Percentiles rank a stretch among this genome's conserved stretches.
Conservation (phyloP, 1,284 basidiomycete species). For the Cronartium quercuum region DNA sequence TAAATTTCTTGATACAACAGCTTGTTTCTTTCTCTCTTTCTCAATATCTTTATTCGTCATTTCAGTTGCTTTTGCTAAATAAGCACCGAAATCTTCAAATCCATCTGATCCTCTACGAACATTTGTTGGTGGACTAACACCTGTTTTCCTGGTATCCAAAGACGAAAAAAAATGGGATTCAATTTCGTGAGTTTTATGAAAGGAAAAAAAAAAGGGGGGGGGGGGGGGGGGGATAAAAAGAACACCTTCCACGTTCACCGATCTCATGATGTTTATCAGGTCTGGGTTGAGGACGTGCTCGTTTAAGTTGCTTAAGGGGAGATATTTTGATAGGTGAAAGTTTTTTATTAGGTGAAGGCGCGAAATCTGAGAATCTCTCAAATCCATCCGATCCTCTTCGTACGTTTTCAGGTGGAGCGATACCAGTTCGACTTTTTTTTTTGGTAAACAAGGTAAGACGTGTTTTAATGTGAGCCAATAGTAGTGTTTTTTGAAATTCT, state of each 20-base stretch:
- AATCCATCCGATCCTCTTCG: conserved; percentile 32
- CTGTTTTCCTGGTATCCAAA: conserved; percentile 18
- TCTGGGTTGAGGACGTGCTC: conserved; percentile 7
- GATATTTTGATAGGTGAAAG: background rate
- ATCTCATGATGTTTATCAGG: conserved; percentile 36
- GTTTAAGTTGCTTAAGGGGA: background rate
- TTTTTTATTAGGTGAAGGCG: conserved; percentile 6
- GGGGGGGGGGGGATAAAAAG: background rate
- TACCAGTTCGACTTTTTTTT: conserved; percentile 24
- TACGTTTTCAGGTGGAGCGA: conserved; percentile 24
- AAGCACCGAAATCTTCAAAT: conserved; percentile 34
- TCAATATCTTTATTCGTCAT: conserved; percentile 27
- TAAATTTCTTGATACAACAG: background rate
- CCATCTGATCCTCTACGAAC: conserved; percentile 9
- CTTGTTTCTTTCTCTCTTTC: conserved; percentile 21
- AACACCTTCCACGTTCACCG: conserved; percentile 37
- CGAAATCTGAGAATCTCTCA: conserved; percentile 34
- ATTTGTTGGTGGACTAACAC: conserved; percentile 29
- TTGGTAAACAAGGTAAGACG: background rate
- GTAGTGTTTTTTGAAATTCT: no score
- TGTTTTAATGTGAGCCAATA: no score
- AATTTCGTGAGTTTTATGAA: background rate
- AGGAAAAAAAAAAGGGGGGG: background rate
- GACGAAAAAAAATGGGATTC: background rate
- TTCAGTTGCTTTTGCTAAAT: conserved; percentile 33